Conservation (phyloP, 2,329 filamentous ascomycete species). For the Fusarium caatingaense region DNA sequence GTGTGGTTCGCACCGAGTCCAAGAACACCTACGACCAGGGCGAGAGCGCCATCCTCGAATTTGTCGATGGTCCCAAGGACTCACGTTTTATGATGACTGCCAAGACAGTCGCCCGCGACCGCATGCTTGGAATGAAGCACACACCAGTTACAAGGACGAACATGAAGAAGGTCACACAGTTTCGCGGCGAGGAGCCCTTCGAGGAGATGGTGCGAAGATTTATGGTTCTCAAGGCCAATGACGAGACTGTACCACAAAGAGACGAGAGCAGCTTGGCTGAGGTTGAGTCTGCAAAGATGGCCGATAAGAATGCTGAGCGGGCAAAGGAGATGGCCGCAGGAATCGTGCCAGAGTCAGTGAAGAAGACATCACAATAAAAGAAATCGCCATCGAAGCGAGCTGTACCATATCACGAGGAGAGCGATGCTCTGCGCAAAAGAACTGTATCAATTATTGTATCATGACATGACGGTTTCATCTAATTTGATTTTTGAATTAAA, state of each 20-base stretch:
- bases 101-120: conserved; percentile 77
- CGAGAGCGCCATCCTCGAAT: conserved; percentile 88
- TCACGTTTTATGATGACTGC: conserved; percentile 96
- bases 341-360: conserved; percentile 47
- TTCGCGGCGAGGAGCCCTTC: conserved; percentile 75
- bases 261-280: conserved; percentile 34
- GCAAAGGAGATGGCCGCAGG: conserved; percentile 49
- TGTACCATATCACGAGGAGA: conserved; percentile 40
- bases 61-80: conserved; percentile 94
- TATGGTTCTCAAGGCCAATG: conserved; percentile 43
- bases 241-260: conserved; percentile 1
- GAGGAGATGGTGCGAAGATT: conserved; percentile 69
- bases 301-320: conserved; percentile 48
- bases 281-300: conserved; percentile 32
- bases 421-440: conserved; percentile 47
- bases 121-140: conserved; percentile 65
- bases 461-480: conserved; percentile 30
- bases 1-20: conserved; percentile 91
- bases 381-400: conserved; percentile 34
- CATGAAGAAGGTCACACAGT: conserved; percentile 85
- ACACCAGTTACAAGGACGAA: conserved; percentile 82
- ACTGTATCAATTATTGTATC: conserved; percentile 46
- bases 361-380: conserved; percentile 34
- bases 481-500: conserved; percentile 18
- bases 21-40: conserved; percentile 87